Base-by-base conservation (phyloP, 768 basidiomycete species). In the Myochromella boudieri region DNA sequence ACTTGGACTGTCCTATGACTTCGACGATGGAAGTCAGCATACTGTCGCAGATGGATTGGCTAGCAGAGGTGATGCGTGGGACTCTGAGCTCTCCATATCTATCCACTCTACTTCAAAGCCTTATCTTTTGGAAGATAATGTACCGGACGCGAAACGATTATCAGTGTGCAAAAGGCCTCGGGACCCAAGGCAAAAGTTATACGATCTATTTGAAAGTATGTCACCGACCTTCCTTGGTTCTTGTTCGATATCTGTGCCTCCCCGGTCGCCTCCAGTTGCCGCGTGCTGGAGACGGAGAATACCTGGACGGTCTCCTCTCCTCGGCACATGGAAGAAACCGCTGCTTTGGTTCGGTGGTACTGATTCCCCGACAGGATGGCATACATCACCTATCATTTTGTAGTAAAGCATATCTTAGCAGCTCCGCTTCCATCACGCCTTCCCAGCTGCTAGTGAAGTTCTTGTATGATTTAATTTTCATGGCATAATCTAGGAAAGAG, bases 151-250 rank as follows among this genome's bases (percentile, higher is more conserved):
- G 8, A 40, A 22, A 29, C 45, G 36, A 27, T 46, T 54, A n/a
- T n/a, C n/a, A n/a, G n/a, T n/a, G 18, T 46, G 51, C 22, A 48
- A 34, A 37, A 40, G 44, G 3, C 21, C 40, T 32, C 32, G 17
- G 17, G 46, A 34, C 22, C 44, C 33, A 6, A 47, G 45, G 25
- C 51, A 46, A 1, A 22, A 31, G 9, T 32, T 56, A 39, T 50
- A 56, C 29, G 45, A 52, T 20, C 52, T 56, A 7, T 48, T 51
- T 2, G 52, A 59, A 42, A 31, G 44, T 22, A 22, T 54, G 14
- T 52, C 50, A 26, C 58, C 56, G 7, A 42, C n/a, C n/a, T n/a
- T n/a, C n/a, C n/a, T n/a, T n/a, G 27, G 37, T 24, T 17, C 37
- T 10, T 43, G 41, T 20, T 31, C 40, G n/a, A 4, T 6, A 15